Evolutionary conservation across 106 monocot species (phyloP).

Genomic region (Vanilla planifolia): DNA sequence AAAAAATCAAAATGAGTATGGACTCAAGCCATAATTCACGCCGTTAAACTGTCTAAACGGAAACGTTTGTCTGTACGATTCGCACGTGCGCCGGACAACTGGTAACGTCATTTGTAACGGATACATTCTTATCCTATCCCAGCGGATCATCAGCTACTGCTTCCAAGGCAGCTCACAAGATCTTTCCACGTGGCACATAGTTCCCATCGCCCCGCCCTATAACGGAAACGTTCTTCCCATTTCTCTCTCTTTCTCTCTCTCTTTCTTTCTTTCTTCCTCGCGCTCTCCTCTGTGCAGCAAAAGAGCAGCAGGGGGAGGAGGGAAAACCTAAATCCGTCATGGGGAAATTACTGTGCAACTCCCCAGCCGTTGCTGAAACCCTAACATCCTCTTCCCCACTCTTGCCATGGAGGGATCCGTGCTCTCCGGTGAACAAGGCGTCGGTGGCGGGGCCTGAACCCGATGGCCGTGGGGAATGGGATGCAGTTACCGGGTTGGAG

Average conservation of each 20-base stretch:
- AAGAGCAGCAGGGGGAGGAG: neutral
- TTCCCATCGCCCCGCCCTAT: neutral
- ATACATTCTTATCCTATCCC: slow-evolving; percentile 13
- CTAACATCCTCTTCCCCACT: slow-evolving; percentile 8
- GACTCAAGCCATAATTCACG: no score
- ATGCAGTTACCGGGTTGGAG: slow-evolving; percentile 20
- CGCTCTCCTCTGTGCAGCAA: slow-evolving; percentile 1
- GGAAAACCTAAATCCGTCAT: neutral
- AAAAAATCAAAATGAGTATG: no score
- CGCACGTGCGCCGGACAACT: neutral
- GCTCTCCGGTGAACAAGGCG: neutral
- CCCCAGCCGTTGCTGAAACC: slow-evolving; percentile 14
- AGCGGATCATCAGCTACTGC: neutral
- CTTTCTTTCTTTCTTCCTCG: neutral
- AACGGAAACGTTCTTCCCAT: slow-evolving; percentile 7
- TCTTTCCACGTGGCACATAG: neutral
- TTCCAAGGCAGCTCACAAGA: neutral
- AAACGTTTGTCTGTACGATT: no score
- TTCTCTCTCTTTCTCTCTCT: neutral
- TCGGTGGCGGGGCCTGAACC: slow-evolving; percentile 5
- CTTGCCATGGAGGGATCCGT: slow-evolving; percentile 9
- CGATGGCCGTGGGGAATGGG: slow-evolving; percentile 7
- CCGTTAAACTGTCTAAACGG: no score
- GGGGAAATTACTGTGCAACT: slow-evolving; percentile 20
- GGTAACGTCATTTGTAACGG: neutral